Percentiles rank a stretch among this genome's conserved stretches.
phyloP scores from a whole-genome alignment of 805 yeast species.

The Cyberlindnera galapagoensis region DNA sequence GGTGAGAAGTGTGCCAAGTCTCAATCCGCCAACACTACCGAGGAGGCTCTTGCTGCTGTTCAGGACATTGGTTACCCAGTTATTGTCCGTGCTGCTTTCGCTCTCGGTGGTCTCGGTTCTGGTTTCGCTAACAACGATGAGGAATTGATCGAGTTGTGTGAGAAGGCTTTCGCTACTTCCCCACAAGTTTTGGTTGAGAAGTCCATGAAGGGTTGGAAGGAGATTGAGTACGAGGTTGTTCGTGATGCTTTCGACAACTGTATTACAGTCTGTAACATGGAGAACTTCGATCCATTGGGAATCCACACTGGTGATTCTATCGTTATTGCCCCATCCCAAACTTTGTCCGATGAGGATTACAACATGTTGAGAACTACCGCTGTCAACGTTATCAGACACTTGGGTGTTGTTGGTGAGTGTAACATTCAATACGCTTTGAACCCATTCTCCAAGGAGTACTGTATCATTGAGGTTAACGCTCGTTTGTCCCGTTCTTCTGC shows the following conservation, averaged over 20 bases:
- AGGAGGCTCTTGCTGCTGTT: slow-evolving; percentile 82
- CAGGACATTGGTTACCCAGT: slow-evolving; percentile 88
- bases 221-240: slow-evolving; percentile 96
- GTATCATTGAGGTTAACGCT: slow-evolving; percentile 97
- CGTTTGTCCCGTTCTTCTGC: slow-evolving; percentile 98
- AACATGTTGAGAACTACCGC: slow-evolving; percentile 98
- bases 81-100: slow-evolving; percentile 95
- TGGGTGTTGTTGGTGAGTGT: slow-evolving; percentile 99
- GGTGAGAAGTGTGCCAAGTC: slow-evolving; percentile 94
- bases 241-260: slow-evolving; percentile 97
- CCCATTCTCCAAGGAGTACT: slow-evolving; percentile 89
- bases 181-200: slow-evolving; percentile 95
- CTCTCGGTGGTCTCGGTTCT: slow-evolving; percentile 96
- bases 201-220: slow-evolving; percentile 99
- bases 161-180: slow-evolving; percentile 88
- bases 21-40: slow-evolving; percentile 70
- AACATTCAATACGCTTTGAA: slow-evolving; percentile 95
- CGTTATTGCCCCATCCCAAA: slow-evolving; percentile 98
- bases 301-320: slow-evolving; percentile 99
- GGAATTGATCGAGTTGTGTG: slow-evolving; percentile 78
- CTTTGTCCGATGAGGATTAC: slow-evolving; percentile 93
- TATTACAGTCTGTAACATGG: slow-evolving; percentile 99
- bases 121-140: slow-evolving; percentile 90
- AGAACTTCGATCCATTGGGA: slow-evolving; percentile 96
- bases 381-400: slow-evolving; percentile 91